Evolutionary conservation across 805 yeast species (phyloP).

Genomic region (Kuraishia piskuri): DNA sequence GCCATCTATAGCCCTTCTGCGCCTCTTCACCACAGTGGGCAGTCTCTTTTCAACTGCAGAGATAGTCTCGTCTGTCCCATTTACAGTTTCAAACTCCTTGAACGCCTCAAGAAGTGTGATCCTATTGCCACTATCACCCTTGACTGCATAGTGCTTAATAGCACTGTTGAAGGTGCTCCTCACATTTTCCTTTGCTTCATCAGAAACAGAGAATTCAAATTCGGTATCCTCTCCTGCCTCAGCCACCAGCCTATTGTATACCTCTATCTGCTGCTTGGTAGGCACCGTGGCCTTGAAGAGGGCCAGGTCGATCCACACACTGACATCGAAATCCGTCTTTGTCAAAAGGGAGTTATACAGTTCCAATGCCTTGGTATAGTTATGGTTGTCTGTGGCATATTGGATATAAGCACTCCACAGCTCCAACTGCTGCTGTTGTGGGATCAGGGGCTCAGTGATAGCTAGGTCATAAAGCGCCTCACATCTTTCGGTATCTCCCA

Average conservation of each 20-base stretch:
- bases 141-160: conserved; percentile 29
- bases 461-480: conserved; percentile 50
- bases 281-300: conserved; percentile 64
- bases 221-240: conserved; percentile 26
- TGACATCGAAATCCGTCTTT: conserved; percentile 22
- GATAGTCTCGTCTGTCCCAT: conserved; percentile 41
- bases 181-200: conserved; percentile 36
- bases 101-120: conserved; percentile 50
- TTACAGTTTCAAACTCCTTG: conserved; percentile 50
- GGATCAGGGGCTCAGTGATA: conserved; percentile 5
- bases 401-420: conserved; percentile 32
- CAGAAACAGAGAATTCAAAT: conserved; percentile 41
- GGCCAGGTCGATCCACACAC: conserved; percentile 59
- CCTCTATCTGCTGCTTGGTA: conserved; percentile 37
- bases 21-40: conserved; percentile 45
- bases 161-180: conserved; percentile 53
- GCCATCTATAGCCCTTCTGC: conserved; percentile 30
- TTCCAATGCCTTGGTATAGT: conserved; percentile 46
- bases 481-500: conserved; percentile 67
- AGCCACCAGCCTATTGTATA: conserved; percentile 16
- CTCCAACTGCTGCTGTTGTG: conserved; percentile 5
- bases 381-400: conserved; percentile 50
- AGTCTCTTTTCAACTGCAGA: conserved; percentile 31
- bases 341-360: conserved; percentile 34
- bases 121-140: conserved; percentile 32